phyloP scores from a whole-genome alignment of 75 land plant species.

The Ceratopteris richardii region DNA sequence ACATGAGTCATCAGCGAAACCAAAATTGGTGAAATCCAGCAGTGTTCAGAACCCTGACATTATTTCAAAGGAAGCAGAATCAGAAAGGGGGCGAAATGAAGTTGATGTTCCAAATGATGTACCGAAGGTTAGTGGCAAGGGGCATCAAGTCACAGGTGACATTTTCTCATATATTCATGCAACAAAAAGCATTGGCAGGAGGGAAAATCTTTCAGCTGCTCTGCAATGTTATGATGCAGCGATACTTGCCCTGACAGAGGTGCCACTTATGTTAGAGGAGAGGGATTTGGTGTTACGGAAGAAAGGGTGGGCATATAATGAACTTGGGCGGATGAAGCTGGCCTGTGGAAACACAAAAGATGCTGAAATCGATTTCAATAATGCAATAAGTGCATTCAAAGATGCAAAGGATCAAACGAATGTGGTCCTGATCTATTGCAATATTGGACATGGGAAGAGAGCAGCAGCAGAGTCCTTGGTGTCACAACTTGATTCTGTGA shows the following conservation, averaged over 20 bases:
- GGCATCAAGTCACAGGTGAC: too few relatives aligned
- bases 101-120: neutral
- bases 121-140: slow-evolving; percentile 14
- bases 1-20: neutral
- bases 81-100: too few relatives aligned
- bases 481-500: slow-evolving; percentile 41
- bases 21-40: neutral
- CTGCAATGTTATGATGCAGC: slow-evolving; percentile 75
- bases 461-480: slow-evolving; percentile 82
- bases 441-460: slow-evolving; percentile 85
- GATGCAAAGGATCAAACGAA: slow-evolving; percentile 76
- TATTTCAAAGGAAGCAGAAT: too few relatives aligned
- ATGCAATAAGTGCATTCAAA: slow-evolving; percentile 69
- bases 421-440: slow-evolving; percentile 73
- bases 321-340: slow-evolving; percentile 72
- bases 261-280: slow-evolving; percentile 31
- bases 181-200: slow-evolving; percentile 35
- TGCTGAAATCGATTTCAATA: slow-evolving; percentile 73
- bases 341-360: slow-evolving; percentile 41
- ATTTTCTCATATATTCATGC: slow-evolving; percentile 59
- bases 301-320: slow-evolving; percentile 97
- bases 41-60: too few relatives aligned
- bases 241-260: slow-evolving; percentile 37
- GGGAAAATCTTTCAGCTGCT: slow-evolving; percentile 49
- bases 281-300: slow-evolving; percentile 47